Base-by-base conservation (phyloP, 768 basidiomycete species). In the Naganishia vaughanmartiniae region DNA sequence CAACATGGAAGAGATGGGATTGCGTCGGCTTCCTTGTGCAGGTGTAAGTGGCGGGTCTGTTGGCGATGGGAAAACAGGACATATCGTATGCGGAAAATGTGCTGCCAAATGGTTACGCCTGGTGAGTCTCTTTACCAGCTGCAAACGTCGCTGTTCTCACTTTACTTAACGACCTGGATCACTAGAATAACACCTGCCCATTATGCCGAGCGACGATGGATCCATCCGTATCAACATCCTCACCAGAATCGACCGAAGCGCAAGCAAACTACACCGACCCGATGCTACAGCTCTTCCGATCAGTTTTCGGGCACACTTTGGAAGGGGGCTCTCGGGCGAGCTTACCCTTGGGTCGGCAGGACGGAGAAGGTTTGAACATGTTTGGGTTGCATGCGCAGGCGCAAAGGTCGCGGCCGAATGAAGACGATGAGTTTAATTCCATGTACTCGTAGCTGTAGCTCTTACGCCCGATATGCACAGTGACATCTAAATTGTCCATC, bases 21-120 rank as follows among this genome's bases (percentile, higher is more conserved):
- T 72, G 31, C n/a, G 71, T 34, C 15, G 51, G 24, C 34, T 72
- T 14, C 67, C 71, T 9, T 72, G 71, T 48, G 48, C 51, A 24
- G n/a, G 30, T 14, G 19, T 5, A 1, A 53, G 4, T 26, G 24
- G 19, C 7, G 57, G 34, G 3, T 21, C 45, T 14, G 28, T 21
- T 14, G 33, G 15, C 3, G 33, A 7, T 14, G 39, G 39, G n/a
- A n/a, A 46, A 51, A 42, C 30, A 30, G 71, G 67, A 3, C 71
- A 72, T 56, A 51, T 69, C 39, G 33, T 72, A 6, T 72, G 71
- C 65, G 71, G 71, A 12, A 69, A 69, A 48, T 72, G 71, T 30
- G 71, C 66, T 4, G 30, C 34, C 19, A 68, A 69, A 39, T 72
- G 71, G 71, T 33, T 72, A 31, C 54, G 39, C 11, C 6, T 72